Percentiles rank a stretch among this genome's conserved stretches.
Evolutionary conservation across 345 rosid species (phyloP).

Genomic region (Pelargonium nanum): DNA sequence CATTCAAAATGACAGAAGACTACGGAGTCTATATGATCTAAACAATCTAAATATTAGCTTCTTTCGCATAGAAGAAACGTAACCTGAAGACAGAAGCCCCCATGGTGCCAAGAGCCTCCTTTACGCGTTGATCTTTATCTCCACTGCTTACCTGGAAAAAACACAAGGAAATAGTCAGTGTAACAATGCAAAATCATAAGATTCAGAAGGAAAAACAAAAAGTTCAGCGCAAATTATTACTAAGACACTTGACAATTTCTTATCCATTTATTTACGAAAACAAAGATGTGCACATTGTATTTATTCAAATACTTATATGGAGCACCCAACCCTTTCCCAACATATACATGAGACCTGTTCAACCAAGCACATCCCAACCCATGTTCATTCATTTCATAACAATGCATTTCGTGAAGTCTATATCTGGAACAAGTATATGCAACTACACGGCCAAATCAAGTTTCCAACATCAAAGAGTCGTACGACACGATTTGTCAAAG

Average conservation of each 20-base stretch:
- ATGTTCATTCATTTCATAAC: not conserved
- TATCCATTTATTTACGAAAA: not conserved
- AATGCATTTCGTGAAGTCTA: not conserved
- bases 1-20: not conserved
- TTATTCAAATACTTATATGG: not conserved
- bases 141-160: constrained; percentile 63
- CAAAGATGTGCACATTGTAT: not conserved
- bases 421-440: not conserved
- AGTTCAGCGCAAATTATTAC: not conserved
- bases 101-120: constrained; percentile 80
- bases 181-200: not conserved
- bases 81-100: constrained; percentile 99
- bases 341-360: too few species aligned
- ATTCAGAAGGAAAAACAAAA: not conserved
- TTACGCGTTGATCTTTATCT: constrained; percentile 61
- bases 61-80: constrained; percentile 5
- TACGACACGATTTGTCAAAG: not conserved
- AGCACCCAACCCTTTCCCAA: too few species aligned
- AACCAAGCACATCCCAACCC: not conserved
- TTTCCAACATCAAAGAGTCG: not conserved
- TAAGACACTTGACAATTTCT: too few species aligned
- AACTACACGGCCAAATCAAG: not conserved
- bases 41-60: not conserved
- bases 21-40: too few species aligned
- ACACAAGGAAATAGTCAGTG: constrained; percentile 2